Conservation (phyloP, 1,284 basidiomycete species). For the Irpex lacteus region DNA sequence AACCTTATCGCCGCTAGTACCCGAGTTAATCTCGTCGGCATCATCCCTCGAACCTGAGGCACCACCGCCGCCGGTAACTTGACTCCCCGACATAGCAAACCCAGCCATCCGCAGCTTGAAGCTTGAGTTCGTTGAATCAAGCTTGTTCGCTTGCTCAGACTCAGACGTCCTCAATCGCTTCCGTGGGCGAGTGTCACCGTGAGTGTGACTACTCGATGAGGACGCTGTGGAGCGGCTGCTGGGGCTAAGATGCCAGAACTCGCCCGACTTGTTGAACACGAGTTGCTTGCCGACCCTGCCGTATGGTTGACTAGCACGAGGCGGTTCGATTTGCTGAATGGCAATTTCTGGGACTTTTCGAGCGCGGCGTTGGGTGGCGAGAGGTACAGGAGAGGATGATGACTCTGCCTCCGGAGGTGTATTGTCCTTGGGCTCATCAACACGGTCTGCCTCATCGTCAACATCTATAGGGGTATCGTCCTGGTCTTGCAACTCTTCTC, state of each 20-base stretch:
- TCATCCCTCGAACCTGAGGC: conserved; percentile 17
- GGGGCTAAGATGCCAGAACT: conserved; percentile 42
- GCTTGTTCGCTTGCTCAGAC: conserved; percentile 11
- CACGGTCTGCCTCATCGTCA: background rate
- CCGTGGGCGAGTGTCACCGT: conserved; percentile 17
- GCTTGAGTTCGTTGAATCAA: conserved; percentile 4
- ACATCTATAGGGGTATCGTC: background rate
- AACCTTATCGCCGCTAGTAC: too few species aligned
- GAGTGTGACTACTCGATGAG: conserved; percentile 4
- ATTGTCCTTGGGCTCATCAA: background rate
- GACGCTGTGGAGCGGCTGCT: background rate
- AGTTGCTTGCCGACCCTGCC: conserved; percentile 33
- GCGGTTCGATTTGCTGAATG: background rate
- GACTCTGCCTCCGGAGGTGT: background rate
- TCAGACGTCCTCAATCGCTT: conserved; percentile 19
- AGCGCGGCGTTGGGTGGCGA: background rate
- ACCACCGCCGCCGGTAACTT: conserved; percentile 14
- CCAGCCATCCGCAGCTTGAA: conserved; percentile 9
- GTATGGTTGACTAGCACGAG: background rate
- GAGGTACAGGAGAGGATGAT: background rate
- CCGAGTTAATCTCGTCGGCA: too few species aligned
- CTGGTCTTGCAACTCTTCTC: too few species aligned
- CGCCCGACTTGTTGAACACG: conserved; percentile 43
- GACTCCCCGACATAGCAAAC: conserved; percentile 53
- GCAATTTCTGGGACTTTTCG: background rate